Conservation (phyloP, 441 rosid species). For the Macaranga tanarius region DNA sequence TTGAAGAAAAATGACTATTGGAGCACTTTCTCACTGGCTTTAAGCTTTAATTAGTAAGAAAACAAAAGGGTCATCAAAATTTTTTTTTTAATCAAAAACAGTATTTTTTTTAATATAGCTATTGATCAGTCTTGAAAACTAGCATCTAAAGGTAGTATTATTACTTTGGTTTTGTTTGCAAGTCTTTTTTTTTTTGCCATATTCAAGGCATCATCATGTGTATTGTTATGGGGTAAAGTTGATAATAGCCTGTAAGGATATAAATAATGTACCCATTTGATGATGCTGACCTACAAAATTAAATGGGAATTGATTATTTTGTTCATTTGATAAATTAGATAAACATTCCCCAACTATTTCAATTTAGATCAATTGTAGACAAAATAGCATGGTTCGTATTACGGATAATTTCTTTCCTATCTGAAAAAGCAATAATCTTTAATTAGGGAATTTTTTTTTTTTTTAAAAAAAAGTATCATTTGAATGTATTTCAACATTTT, state of each 20-base stretch:
- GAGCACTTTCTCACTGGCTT: not conserved
- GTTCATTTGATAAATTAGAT: not conserved
- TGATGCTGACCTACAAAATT: not conserved
- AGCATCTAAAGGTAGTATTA: not conserved
- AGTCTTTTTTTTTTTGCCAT: constrained; percentile 18
- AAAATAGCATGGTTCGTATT: not conserved
- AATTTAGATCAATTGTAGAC: not conserved
- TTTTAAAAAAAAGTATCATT: not conserved
- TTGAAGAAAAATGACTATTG: too few relatives aligned
- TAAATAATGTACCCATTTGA: not conserved
- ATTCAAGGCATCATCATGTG: constrained; percentile 25
- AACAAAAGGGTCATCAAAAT: not conserved
- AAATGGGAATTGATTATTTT: not conserved
- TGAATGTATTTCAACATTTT: too few relatives aligned
- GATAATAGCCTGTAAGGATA: not conserved
- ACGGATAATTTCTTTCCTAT: too few relatives aligned
- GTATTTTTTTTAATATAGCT: constrained; percentile 3
- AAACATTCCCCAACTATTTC: not conserved
- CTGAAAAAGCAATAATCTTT: too few relatives aligned
- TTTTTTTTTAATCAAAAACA: constrained; percentile 1
- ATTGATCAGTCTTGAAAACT: not conserved
- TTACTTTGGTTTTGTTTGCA: not conserved
- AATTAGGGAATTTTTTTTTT: too few relatives aligned
- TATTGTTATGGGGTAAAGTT: constrained; percentile 13
- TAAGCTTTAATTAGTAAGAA: not conserved